Evolutionary conservation across 73 alveolate genomes (phyloP).

Genomic region (Symbiodinium natans): DNA sequence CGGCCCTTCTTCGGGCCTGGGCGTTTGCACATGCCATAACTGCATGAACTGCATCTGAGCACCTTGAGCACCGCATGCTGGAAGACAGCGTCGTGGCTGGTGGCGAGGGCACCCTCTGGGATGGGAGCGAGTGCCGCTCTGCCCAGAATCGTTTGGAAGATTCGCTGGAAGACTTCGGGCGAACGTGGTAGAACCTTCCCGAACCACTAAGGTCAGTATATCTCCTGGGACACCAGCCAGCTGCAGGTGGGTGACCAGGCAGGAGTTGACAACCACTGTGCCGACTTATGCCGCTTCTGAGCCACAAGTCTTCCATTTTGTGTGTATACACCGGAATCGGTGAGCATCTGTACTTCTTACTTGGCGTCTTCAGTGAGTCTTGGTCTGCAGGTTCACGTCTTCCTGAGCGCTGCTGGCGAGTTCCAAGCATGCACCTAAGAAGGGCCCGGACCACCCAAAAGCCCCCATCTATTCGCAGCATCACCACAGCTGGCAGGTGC

Average conservation of each 20-base stretch:
- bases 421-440: background rate
- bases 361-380: too few species aligned
- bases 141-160: too few species aligned
- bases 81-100: constrained; percentile 16
- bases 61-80: too few species aligned
- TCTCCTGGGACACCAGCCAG: background rate
- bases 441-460: background rate
- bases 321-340: too few species aligned
- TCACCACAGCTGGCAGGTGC: background rate
- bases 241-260: constrained; percentile 20
- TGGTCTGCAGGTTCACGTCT: background rate
- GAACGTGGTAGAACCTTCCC: background rate
- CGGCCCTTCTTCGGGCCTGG: too few species aligned
- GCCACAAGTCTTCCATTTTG: too few species aligned
- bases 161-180: too few species aligned
- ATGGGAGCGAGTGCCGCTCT: background rate
- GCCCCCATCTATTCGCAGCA: background rate
- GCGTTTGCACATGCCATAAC: too few species aligned
- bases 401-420: background rate
- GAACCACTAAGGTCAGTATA: background rate
- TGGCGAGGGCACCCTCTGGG: background rate
- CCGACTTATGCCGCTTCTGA: background rate
- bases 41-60: too few species aligned
- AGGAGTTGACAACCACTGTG: too few species aligned
- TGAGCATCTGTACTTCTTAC: too few species aligned